Percentiles rank a stretch among this genome's conserved stretches.
Conservation (phyloP, 768 basidiomycete genomes). For the Pleurotus cornucopiae region DNA sequence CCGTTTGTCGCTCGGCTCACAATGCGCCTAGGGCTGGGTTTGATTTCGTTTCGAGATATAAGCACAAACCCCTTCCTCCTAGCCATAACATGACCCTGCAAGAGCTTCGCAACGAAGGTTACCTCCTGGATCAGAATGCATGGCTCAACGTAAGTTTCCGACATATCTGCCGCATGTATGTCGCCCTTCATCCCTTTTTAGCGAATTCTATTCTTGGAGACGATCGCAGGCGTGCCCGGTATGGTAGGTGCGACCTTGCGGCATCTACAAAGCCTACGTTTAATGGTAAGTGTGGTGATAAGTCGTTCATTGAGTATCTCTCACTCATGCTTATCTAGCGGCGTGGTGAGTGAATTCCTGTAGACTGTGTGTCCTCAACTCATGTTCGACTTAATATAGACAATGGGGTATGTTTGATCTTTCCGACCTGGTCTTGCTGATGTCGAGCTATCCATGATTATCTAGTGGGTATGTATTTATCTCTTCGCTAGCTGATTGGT, state of each 20-base stretch:
- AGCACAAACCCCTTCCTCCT: constrained; percentile 62
- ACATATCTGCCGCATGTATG: background rate
- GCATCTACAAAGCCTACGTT: constrained; percentile 82
- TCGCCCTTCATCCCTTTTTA: constrained; percentile 15
- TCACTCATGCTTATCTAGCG: constrained; percentile 26
- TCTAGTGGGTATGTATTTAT: background rate
- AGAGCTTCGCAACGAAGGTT: constrained; percentile 71
- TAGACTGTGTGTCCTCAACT: too few species aligned
- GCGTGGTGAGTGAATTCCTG: constrained; percentile 29
- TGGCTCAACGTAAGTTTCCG: constrained; percentile 65
- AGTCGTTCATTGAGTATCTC: background rate
- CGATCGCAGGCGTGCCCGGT: constrained; percentile 91
- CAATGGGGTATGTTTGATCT: background rate
- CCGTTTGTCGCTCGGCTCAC: background rate
- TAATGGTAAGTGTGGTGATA: constrained; percentile 57
- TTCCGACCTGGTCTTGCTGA: background rate
- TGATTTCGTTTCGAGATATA: constrained; percentile 85
- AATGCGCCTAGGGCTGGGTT: constrained; percentile 50
- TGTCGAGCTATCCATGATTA: background rate
- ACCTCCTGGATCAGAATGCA: constrained; percentile 65
- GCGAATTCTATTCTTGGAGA: constrained; percentile 70
- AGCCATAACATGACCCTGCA: constrained; percentile 61
- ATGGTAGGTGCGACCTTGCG: constrained; percentile 90
- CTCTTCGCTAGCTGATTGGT: constrained; percentile 27
- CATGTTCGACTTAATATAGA: constrained; percentile 15